These are phyloP conservation scores for Ogataea methanolica DNA, from an alignment of 805 yeast genomes.

Conservation along the genomic window DNA sequence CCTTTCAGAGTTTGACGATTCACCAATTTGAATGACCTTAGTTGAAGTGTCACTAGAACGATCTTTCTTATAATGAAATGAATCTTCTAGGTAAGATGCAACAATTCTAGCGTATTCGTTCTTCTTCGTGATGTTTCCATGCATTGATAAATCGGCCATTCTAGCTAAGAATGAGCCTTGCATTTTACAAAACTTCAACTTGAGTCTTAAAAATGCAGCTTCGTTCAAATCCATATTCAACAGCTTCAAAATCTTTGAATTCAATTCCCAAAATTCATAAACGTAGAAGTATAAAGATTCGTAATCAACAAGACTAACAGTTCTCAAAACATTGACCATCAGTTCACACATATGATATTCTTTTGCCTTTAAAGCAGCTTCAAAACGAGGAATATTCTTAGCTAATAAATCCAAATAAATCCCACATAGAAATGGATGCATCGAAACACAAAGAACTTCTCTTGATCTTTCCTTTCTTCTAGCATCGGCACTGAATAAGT, in stretches of 20 bases:
- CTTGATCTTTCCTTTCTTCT: constrained; percentile 61
- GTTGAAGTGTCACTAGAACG: constrained; percentile 23
- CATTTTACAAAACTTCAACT: constrained; percentile 28
- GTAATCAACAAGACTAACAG: constrained; percentile 23
- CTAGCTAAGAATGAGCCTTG: constrained; percentile 25
- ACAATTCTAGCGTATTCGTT: constrained; percentile 30
- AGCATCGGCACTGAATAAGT: constrained; percentile 21
- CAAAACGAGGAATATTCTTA: constrained; percentile 21
- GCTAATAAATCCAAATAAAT: constrained; percentile 17
- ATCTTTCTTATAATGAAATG: constrained; percentile 23
- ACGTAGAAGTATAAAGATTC: constrained; percentile 24
- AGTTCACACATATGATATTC: constrained; percentile 27
- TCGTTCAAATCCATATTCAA: constrained; percentile 18
- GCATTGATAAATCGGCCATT: constrained; percentile 25
- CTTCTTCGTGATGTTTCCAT: constrained; percentile 26
- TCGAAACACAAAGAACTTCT: constrained; percentile 51
- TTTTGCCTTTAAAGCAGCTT: constrained; percentile 15
- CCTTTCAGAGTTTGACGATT: not conserved
- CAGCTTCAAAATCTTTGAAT: constrained; percentile 17
- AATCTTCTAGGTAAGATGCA: constrained; percentile 30
- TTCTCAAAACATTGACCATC: constrained; percentile 24
- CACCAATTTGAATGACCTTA: constrained; percentile 10
- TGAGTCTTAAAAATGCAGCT: constrained; percentile 23
- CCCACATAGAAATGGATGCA: constrained; percentile 43
- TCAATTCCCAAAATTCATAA: constrained; percentile 24